Conservation (phyloP, 2,329 filamentous ascomycete species). For the Colletotrichum coccodes region DNA sequence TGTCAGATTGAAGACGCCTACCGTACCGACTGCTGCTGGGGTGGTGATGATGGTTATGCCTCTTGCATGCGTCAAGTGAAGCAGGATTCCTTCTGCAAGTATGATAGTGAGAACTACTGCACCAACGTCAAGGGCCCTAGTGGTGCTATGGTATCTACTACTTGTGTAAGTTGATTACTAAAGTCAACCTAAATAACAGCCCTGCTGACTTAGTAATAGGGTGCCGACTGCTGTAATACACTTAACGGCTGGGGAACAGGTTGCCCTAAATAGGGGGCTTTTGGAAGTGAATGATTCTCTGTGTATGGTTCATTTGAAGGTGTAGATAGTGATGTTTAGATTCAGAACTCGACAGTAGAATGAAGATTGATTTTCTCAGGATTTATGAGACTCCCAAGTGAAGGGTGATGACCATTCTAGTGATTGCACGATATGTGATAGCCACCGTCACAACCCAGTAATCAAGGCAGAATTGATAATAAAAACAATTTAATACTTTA, state of each 20-base stretch:
- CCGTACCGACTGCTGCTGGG: constrained; percentile 4
- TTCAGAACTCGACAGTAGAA: too few relatives aligned
- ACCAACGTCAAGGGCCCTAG: neutral
- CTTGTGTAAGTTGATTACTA: neutral
- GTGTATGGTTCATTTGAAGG: too few relatives aligned
- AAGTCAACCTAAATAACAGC: too few relatives aligned
- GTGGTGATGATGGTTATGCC: neutral
- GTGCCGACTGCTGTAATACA: constrained; percentile 4
- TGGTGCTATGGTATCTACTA: neutral
- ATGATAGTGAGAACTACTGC: neutral
- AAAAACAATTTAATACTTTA: too few relatives aligned
- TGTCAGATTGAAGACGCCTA: neutral
- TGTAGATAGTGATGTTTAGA: too few relatives aligned
- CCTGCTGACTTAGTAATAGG: neutral
- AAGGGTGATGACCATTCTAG: too few relatives aligned
- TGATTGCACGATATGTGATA: too few relatives aligned
- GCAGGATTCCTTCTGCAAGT: neutral
- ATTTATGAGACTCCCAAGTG: too few relatives aligned
- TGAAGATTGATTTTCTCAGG: too few relatives aligned
- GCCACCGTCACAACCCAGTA: too few relatives aligned
- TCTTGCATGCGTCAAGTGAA: neutral
- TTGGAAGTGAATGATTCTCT: too few relatives aligned
- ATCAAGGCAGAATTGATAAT: too few relatives aligned
- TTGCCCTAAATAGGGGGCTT: constrained; percentile 6
- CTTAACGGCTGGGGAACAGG: constrained; percentile 10